These are phyloP conservation scores for Scytalidium sp. DNA, from an alignment of 2,329 filamentous ascomycete genomes.

Conservation along the genomic window DNA sequence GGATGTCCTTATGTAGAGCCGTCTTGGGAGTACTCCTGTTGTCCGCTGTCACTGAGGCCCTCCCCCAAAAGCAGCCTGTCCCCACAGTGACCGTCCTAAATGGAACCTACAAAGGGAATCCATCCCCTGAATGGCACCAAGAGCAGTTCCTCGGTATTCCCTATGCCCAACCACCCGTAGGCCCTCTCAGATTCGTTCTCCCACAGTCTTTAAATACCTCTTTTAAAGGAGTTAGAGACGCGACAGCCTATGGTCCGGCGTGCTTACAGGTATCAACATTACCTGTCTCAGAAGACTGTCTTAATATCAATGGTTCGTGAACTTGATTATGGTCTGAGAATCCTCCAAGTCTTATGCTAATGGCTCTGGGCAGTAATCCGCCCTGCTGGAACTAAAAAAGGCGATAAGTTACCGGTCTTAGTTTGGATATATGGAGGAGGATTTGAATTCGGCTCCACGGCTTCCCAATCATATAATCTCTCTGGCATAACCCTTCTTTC, in stretches of 20 bases:
- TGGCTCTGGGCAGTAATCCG: no score
- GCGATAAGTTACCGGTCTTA: conserved; percentile 31
- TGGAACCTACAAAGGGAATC: no score
- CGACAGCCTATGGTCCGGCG: conserved; percentile 14
- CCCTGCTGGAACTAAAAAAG: conserved; percentile 9
- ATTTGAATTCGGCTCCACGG: no score
- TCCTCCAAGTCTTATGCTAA: conserved; percentile 34
- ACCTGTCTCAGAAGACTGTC: conserved; percentile 9
- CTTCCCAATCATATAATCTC: no score
- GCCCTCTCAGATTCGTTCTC: conserved; percentile 31
- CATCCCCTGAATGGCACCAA: no score
- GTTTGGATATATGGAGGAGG: conserved; percentile 41
- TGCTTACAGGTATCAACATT: conserved; percentile 13
- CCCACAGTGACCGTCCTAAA: no score
- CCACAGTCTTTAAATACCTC: conserved; percentile 21
- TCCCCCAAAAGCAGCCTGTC: no score
- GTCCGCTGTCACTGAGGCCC: no score
- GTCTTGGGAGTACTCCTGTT: no score
- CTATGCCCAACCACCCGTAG: conserved; percentile 34
- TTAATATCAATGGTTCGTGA: conserved; percentile 11
- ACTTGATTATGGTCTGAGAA: conserved; percentile 25
- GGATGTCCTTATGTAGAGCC: no score
- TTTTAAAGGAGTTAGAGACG: conserved; percentile 7
- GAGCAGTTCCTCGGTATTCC: conserved; percentile 36
- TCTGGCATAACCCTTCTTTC: no score